Base-by-base conservation (phyloP, 1,139 yeast genomes). In the Wickerhamomyces sp. region DNA sequence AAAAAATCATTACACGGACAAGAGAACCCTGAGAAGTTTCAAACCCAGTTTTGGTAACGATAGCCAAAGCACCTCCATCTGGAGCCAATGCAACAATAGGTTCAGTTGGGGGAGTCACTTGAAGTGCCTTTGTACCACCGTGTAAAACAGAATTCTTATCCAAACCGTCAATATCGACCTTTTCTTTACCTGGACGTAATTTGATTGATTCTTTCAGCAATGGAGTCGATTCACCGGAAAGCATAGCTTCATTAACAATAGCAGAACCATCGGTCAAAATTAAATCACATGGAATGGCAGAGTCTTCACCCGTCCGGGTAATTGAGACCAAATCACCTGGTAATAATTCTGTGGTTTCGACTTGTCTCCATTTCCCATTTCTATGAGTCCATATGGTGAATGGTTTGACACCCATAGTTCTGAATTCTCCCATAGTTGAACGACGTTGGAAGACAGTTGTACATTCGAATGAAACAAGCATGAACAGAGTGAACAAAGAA, bases 161-260 rank as follows among this genome's bases (percentile, higher is more conserved):
- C 35, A 86, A 57, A 23, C 94, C 89, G 39, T 86, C 93, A 5
- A 83, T 65, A 47, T 84, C 83, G 46, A 88, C 68, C 4, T 48
- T 51, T 32, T 86, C 96, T 17, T 70, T 61, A 19, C 68, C 62
- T 20, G 95, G 95, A 62, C 98, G 85, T 49, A 86, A 74, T 47
- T 77, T 79, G 45, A 89, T 75, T 4, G 95, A 84, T 62, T 91
- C 99, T 58, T 91, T 91, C 55, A 93, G 75, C 49, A 91, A 68
- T 9, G 99, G 99, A 31, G 98, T 91, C 7, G 96, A 86, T 66
- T 91, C 99, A 58, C 99, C 99, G 5, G 96, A 85, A 42, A 89
- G 78, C 97, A 89, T 89, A 23, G 97, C 97, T 66, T 89, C 98
- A 56, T 89, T 89, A 31, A 89, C 94, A 57, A 89, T 89, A 40